phyloP scores from a whole-genome alignment of 352 stramenopile species.

The Phytophthora meadii region DNA sequence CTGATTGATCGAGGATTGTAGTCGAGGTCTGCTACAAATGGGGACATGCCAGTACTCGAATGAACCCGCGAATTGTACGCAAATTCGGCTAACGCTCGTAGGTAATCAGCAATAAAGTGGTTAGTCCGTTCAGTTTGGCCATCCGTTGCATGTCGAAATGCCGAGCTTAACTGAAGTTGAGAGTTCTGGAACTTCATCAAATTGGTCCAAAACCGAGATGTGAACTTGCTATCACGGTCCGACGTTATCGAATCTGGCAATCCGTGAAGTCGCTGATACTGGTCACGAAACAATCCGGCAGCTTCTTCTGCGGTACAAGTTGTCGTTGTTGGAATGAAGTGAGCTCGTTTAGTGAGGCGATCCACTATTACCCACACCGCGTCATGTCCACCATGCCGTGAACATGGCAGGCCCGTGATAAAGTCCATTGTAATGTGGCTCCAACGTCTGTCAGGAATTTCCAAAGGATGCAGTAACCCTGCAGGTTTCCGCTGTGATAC shows the following conservation, averaged over 20 bases:
- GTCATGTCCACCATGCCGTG: background rate
- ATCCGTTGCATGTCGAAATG: constrained; percentile 16
- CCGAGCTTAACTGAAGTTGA: background rate
- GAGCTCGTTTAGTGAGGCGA: constrained; percentile 13
- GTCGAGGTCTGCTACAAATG: constrained; percentile 4
- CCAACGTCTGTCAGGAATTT: constrained; percentile 7
- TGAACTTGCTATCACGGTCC: constrained; percentile 17
- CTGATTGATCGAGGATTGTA: constrained; percentile 5
- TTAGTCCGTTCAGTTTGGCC: constrained; percentile 16
- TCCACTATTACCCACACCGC: constrained; percentile 14
- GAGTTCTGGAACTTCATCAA: constrained; percentile 4
- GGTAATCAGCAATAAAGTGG: constrained; percentile 2
- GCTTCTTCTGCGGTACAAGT: constrained; percentile 8
- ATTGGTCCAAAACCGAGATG: constrained; percentile 2
- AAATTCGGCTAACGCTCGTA: constrained; percentile 9
- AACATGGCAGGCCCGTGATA: constrained; percentile 1
- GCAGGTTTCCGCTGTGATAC: background rate
- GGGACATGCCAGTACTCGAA: background rate
- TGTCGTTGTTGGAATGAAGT: constrained; percentile 9
- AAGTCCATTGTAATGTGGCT: constrained; percentile 23
- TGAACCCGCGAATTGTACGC: constrained; percentile 6
- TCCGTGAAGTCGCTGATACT: constrained; percentile 4
- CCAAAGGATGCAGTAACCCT: constrained; percentile 12
- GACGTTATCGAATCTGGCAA: constrained; percentile 10
- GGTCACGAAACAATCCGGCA: background rate